Conservation (phyloP, 2,329 filamentous ascomycete species). For the Neurospora crassa region DNA sequence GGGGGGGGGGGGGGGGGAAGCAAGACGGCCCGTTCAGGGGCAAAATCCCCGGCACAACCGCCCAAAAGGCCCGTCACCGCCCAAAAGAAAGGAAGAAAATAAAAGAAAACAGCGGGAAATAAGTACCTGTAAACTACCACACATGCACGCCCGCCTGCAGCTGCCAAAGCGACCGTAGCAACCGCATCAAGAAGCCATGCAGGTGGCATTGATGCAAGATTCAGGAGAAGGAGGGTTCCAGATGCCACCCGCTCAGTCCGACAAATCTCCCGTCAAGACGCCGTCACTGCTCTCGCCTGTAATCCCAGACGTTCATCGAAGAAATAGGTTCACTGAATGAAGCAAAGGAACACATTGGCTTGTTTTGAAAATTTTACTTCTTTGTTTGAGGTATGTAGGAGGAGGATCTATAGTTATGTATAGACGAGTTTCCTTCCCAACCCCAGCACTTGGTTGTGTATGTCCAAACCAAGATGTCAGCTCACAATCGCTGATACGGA, state of each 20-base stretch:
- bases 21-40: not conserved
- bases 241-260: not conserved
- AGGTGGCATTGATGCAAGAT: not conserved
- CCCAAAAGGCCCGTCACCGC: not conserved
- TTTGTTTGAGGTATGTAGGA: not conserved
- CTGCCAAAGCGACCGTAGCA: not conserved
- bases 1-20: not conserved
- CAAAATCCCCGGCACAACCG: not conserved
- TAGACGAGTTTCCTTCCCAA: not conserved
- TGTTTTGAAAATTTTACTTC: not conserved
- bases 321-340: not conserved
- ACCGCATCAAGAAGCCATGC: not conserved
- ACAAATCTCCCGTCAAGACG: not conserved
- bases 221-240: not conserved
- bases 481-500: not conserved
- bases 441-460: not conserved
- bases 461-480: not conserved
- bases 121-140: no score
- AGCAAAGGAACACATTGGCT: not conserved
- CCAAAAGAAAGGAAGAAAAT: not conserved
- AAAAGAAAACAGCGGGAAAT: conserved; percentile 4
- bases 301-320: not conserved
- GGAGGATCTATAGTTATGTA: not conserved
- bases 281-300: not conserved
- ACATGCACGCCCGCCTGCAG: not conserved